Conservation (phyloP, 2,329 filamentous ascomycete species). For the Neofusicoccum sp. region DNA sequence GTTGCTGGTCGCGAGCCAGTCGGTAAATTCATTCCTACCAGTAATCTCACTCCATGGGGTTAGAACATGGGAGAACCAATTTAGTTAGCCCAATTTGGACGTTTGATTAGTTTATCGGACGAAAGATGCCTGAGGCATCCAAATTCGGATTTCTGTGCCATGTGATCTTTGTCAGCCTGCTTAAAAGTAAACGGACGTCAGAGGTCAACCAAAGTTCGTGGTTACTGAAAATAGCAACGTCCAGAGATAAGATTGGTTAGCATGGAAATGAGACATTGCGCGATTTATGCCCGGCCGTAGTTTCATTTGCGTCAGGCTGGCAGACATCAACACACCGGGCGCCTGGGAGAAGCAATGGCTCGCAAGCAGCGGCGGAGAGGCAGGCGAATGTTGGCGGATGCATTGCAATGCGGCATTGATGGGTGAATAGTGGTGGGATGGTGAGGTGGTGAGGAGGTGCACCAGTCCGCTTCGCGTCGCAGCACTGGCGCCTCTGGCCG, state of each 20-base stretch:
- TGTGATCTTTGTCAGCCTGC: not conserved
- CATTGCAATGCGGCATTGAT: not conserved
- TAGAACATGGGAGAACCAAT: not conserved
- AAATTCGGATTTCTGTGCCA: not conserved
- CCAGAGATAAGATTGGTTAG: not conserved
- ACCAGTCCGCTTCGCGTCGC: not conserved
- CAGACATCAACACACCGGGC: not conserved
- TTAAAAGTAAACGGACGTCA: not conserved
- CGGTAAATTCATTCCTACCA: no score
- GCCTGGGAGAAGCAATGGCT: not conserved
- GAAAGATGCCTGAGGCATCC: not conserved
- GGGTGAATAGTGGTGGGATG: not conserved
- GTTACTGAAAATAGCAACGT: not conserved
- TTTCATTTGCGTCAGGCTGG: conserved; percentile 7
- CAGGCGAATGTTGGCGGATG: not conserved
- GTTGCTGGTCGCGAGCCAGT: no score
- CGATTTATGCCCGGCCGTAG: conserved; percentile 1
- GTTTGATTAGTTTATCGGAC: no score
- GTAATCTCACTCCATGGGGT: not conserved
- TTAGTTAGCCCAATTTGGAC: no score
- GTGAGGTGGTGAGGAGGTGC: not conserved
- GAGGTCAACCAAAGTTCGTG: not conserved
- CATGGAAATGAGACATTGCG: conserved; percentile 1
- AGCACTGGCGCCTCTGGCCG: no score
- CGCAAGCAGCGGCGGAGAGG: not conserved